These are phyloP conservation scores for Nasturtium officinale DNA, from an alignment of 345 rosid genomes.

Conservation along the genomic window DNA sequence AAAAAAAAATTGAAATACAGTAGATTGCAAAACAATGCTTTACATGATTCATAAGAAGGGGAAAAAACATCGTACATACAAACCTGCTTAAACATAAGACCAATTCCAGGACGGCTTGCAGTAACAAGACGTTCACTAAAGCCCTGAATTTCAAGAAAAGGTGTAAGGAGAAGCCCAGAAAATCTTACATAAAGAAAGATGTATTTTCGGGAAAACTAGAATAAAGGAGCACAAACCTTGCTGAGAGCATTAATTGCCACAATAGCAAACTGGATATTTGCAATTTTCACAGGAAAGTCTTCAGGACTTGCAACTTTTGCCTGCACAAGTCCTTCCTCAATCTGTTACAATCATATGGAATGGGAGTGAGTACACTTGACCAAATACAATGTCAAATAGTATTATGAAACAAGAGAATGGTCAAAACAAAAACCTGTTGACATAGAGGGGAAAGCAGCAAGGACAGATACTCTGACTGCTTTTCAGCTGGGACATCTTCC, in stretches of 20 bases:
- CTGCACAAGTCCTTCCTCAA: constrained; percentile 60
- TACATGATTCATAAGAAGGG: neutral
- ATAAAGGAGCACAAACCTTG: constrained; percentile 60
- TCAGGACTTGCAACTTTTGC: constrained; percentile 54
- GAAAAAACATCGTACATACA: constrained; percentile 25
- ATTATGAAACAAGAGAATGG: constrained; percentile 24
- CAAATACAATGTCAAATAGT: constrained; percentile 12
- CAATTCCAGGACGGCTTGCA: constrained; percentile 82
- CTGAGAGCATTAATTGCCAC: constrained; percentile 93
- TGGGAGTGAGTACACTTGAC: constrained; percentile 1
- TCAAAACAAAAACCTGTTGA: constrained; percentile 66
- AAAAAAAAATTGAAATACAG: constrained; percentile 6
- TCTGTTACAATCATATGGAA: constrained; percentile 56
- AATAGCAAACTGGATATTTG: constrained; percentile 68
- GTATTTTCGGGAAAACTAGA: constrained; percentile 2
- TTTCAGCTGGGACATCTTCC: constrained; percentile 82
- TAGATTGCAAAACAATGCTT: constrained; percentile 4
- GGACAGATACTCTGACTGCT: constrained; percentile 88
- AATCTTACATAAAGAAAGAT: constrained; percentile 18
- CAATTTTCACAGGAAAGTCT: constrained; percentile 59
- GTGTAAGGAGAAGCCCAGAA: constrained; percentile 25
- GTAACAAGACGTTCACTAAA: constrained; percentile 91
- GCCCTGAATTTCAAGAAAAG: constrained; percentile 58
- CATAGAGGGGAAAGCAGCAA: constrained; percentile 86
- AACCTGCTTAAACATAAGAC: constrained; percentile 96